Base-by-base conservation (phyloP, 352 stramenopile species). In the Labyrinthula sp. region DNA sequence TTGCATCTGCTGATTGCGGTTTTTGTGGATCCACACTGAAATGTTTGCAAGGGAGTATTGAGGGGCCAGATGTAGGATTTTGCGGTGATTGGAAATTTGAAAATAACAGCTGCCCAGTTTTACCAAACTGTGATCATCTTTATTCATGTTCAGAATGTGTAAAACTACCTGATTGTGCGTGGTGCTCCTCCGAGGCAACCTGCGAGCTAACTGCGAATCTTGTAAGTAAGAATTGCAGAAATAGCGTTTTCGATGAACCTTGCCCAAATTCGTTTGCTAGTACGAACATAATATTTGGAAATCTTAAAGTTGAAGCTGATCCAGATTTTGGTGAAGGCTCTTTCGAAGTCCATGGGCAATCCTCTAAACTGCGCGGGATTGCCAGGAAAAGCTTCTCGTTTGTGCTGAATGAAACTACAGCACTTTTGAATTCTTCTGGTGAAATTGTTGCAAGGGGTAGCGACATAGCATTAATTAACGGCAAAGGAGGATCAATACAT, bases 21-120 rank as follows among this genome's bases (percentile, higher is more conserved):
- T 92, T 77, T 46, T 92, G 79, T 49, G 60, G 77, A 35, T 85
- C 75, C 37, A 89, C 77, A n/a, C 66, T 92, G 54, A 70, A 60
- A 43, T 92, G 79, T 55, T 49, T 74, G 17, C 49, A 57, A 2
- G 77, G 79, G n/a, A 64, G 64, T 25, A 54, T 62, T n/a, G 50
- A 62, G 10, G 73, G 68, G 3, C 70, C 65, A 8, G 38, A 63
- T 15, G 37, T 62, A 0, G 62, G 63, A 9, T 56, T 64, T 7
- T 92, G 79, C 47, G 74, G 72, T 17, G 54, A 68, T 34, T 73
- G 48, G 48, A 29, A 29, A 0, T 15, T n/a, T 5, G 12, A 47
- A 29, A 56, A 56, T 5, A 9, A 26, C 9, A 17, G 23, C 17
- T 60, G 24, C 25, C 29, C 52, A 30, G 59, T 59, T 25, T 48